These are phyloP conservation scores for Gastrodia elata DNA, from an alignment of 106 monocot genomes.

Conservation along the genomic window DNA sequence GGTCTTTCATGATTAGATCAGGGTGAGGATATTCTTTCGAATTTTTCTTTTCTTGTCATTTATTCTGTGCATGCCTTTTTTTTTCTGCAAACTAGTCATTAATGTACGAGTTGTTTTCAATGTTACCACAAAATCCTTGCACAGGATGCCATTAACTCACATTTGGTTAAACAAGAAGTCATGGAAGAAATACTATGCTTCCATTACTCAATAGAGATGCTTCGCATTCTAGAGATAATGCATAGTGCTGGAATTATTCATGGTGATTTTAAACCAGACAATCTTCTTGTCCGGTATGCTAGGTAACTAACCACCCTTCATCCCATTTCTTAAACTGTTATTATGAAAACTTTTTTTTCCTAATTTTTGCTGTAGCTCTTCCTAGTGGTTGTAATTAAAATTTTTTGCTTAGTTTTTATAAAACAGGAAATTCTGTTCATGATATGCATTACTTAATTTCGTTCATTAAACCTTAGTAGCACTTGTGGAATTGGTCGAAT, in stretches of 20 bases:
- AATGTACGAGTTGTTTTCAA: background rate
- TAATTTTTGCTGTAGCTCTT: slow-evolving; percentile 3
- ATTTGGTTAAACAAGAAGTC: slow-evolving; percentile 41
- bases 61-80: background rate
- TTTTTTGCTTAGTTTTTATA: background rate
- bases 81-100: background rate
- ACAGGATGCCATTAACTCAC: slow-evolving; percentile 95
- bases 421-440: background rate
- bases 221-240: slow-evolving; percentile 70
- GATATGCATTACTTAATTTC: background rate
- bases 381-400: background rate
- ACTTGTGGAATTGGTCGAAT: background rate
- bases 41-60: background rate
- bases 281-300: slow-evolving; percentile 75
- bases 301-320: slow-evolving; percentile 34
- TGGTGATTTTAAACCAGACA: slow-evolving; percentile 98
- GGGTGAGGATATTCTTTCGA: too few species aligned
- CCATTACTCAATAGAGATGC: slow-evolving; percentile 86
- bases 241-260: slow-evolving; percentile 79
- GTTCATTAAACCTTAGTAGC: background rate
- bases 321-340: background rate
- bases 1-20: too few species aligned
- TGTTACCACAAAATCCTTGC: background rate
- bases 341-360: background rate
- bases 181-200: slow-evolving; percentile 95